phyloP scores from a whole-genome alignment of 192 early-diverging fungal genomes.

The Allomyces javanicus region DNA sequence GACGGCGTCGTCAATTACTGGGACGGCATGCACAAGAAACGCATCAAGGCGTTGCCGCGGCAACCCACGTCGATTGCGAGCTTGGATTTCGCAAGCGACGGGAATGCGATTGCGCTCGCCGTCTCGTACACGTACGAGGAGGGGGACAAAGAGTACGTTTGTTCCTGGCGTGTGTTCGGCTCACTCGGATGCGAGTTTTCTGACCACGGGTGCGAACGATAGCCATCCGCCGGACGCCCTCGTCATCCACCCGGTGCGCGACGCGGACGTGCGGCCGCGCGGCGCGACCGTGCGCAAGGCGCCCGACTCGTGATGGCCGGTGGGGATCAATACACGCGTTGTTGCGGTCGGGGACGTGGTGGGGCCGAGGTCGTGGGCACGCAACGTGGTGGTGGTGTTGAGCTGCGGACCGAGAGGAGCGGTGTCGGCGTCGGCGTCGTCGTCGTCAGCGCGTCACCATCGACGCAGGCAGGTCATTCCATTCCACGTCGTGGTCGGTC shows the following conservation, averaged over 20 bases:
- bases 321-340: background rate
- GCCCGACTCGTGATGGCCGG: background rate
- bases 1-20: slow-evolving; percentile 82
- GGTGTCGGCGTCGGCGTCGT: too few relatives aligned
- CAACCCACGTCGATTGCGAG: slow-evolving; percentile 55
- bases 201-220: background rate
- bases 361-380: too few relatives aligned
- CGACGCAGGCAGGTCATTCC: too few relatives aligned
- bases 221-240: slow-evolving; percentile 56
- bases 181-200: background rate
- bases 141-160: slow-evolving; percentile 57
- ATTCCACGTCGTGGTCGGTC: too few relatives aligned
- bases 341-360: too few relatives aligned
- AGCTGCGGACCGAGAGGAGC: too few relatives aligned
- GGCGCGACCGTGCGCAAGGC: background rate
- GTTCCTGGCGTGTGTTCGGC: background rate
- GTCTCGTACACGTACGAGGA: slow-evolving; percentile 89
- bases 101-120: slow-evolving; percentile 60
- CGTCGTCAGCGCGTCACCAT: too few relatives aligned
- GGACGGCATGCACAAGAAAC: slow-evolving; percentile 81
- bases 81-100: slow-evolving; percentile 63
- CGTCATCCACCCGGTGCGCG: slow-evolving; percentile 49
- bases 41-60: slow-evolving; percentile 55
- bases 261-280: slow-evolving; percentile 32
- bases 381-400: too few relatives aligned